Base-by-base conservation (phyloP, 2,329 filamentous ascomycete genomes). In the Paecilomyces fulvus region DNA sequence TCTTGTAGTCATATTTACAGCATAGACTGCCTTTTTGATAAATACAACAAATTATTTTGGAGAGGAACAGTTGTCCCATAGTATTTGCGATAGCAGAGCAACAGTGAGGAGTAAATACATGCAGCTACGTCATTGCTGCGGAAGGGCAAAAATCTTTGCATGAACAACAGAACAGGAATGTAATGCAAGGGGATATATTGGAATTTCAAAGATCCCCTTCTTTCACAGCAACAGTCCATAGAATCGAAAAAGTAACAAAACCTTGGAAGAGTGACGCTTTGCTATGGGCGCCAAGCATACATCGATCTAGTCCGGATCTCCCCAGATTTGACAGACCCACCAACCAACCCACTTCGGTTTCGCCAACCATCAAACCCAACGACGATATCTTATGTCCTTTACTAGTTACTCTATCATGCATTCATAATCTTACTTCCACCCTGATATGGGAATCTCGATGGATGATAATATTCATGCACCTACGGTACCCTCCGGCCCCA, bases 401-500 rank as follows among this genome's bases (percentile, higher is more conserved):
- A n/a, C n/a, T n/a, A n/a, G n/a, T n/a, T n/a, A 57, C 11, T 53
- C 37, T 51, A 57, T 50, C 31, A 56, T 62, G 56, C 43, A 63
- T 53, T 56, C 50, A 60, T 55, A 12, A 31, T 28, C 30, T 30
- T 25, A 33, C 59, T 55, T 60, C 58, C 48, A 59, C 52, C 53
- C 52, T 63, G 62, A 60, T 58, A 83, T 81, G 79, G 80, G 79
- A 63, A 74, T 80, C 60, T 76, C 71, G 64, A 88, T 88, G 85
- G 81, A 86, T 69, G 79, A 73, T 53, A 68, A 86, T 63, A 77
- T 88, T 56, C 85, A 88, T 66, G 79, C 84, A 50, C 84, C 85
- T n/a, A 87, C 84, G 17, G 84, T 89, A 74, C 80, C 87, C 57
- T 92, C 91, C 48, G 92, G 91, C 59, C 88, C 90, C 31, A 87